Conservation (phyloP, 163 green algal genomes). For the Scenedesmus sp. region DNA sequence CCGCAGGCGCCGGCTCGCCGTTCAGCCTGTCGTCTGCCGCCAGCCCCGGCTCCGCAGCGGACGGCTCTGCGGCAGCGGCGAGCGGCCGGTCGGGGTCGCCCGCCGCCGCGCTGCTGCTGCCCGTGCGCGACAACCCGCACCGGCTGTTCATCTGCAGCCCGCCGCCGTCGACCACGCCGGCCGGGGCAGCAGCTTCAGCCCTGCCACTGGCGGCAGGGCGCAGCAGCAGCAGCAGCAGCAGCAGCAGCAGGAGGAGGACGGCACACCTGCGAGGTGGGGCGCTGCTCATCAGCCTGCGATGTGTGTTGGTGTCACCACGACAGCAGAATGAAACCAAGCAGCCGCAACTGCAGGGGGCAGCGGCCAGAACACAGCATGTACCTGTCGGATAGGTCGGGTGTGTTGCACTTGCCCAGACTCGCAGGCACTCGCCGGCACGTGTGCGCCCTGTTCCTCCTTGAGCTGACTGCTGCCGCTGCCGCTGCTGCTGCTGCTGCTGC, state of each 20-base stretch:
- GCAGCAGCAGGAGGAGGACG: conserved; percentile 20
- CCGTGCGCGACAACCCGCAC: conserved; percentile 69
- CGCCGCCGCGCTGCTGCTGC: conserved; percentile 57
- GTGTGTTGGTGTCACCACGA: too few relatives aligned
- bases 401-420: too few relatives aligned
- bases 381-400: background rate
- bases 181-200: conserved; percentile 51
- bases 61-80: background rate
- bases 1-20: background rate
- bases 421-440: too few relatives aligned
- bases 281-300: too few relatives aligned
- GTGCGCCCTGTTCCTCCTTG: too few relatives aligned
- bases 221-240: conserved; percentile 32
- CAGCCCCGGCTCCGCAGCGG: conserved; percentile 36
- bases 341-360: too few relatives aligned
- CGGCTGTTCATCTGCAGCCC: conserved; percentile 71
- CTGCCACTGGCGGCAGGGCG: conserved; percentile 32
- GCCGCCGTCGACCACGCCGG: conserved; percentile 60
- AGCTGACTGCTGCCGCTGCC: background rate
- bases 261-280: conserved; percentile 15
- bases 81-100: background rate
- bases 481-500: background rate
- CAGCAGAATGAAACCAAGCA: too few relatives aligned
- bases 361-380: too few relatives aligned
- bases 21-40: conserved; percentile 14